A percentile compares a stretch with the other conserved stretches of the same genome.
These are phyloP conservation scores for Collariella sp. DNA, from an alignment of 495 filamentous ascomycete genomes.

Conservation along the genomic window DNA sequence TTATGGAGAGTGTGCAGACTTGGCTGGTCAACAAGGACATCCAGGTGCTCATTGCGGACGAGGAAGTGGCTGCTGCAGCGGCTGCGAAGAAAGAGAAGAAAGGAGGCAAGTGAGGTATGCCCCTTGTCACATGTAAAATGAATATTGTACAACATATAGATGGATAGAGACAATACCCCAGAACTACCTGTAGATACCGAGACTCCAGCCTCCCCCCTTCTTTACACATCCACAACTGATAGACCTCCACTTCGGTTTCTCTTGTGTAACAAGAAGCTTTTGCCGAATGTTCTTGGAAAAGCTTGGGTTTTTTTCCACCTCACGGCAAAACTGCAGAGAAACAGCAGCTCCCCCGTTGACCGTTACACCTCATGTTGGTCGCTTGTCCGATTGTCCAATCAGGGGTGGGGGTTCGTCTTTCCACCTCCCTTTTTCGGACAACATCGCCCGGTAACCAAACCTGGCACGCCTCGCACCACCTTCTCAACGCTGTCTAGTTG, in stretches of 20 bases:
- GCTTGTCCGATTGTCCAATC: conserved; percentile 7
- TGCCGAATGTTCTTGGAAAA: no score
- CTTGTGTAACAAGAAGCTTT: no score
- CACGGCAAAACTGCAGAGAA: no score
- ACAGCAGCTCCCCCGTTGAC: background rate
- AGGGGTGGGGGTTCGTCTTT: background rate
- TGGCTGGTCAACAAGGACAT: conserved; percentile 78
- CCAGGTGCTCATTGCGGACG: conserved; percentile 50
- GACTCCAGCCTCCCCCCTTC: no score
- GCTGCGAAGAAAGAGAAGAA: conserved; percentile 21
- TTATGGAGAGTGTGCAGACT: conserved; percentile 71
- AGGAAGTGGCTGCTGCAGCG: conserved; percentile 32
- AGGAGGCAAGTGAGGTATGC: conserved; percentile 21
- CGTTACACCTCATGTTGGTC: background rate
- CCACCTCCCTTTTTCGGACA: conserved; percentile 15
- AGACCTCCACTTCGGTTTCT: no score
- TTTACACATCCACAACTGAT: no score
- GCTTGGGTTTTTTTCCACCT: no score
- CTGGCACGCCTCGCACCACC: background rate
- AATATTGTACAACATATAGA: conserved; percentile 1
- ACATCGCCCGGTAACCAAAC: background rate
- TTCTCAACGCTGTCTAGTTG: conserved; percentile 6
- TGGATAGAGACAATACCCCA: conserved; percentile 4
- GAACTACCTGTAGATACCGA: background rate
- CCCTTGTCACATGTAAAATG: background rate